Base-by-base conservation (phyloP, 148 eudicot genomes). In the Dianthus caryophyllus region DNA sequence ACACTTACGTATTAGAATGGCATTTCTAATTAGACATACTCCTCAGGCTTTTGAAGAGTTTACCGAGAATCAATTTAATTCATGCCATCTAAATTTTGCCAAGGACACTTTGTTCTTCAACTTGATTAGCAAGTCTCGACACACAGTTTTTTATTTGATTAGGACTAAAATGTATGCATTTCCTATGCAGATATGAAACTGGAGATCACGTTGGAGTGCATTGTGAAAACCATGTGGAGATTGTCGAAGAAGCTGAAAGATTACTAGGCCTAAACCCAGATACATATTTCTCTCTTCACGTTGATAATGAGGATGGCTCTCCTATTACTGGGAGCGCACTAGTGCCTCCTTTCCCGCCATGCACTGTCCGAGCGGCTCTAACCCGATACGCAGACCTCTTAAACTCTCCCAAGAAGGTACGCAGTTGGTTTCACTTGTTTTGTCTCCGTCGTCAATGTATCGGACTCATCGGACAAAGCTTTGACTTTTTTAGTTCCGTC, bases 191-290 rank as follows among this genome's bases (percentile, higher is more conserved):
- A 66, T 94, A 94, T 76, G 99, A 94, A 77, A 94, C 99, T 30
- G 99, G 99, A 26, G 99, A 94, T 68, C 99, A 94, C 80, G 96
- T 90, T 71, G 99, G 99, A 70, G 99, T 94, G 17, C 90, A 84
- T 75, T 83, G 88, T 79, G 93, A 94, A 67, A 94, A 94, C 71
- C 71, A 81, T 59, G 55, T 64, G 55, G 97, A 94, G 79, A 77
- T 69, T 38, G 96, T 90, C 33, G 97, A 84, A 73, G 96, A 88
- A 61, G 99, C 97, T 52, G 92, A 84, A 78, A 84, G 83, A 56
- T 74, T 94, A 47, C 67, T 94, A n/a, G 80, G 70, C 64, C 47
- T 86, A 61, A 75, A 88, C 11, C 86, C 90, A 47, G 80, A 81
- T 49, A 88, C 90, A 14, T 86, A 69, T 68, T 90, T 94, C 79